phyloP scores from a whole-genome alignment of 345 rosid species.

The Eucalyptus marginata region DNA sequence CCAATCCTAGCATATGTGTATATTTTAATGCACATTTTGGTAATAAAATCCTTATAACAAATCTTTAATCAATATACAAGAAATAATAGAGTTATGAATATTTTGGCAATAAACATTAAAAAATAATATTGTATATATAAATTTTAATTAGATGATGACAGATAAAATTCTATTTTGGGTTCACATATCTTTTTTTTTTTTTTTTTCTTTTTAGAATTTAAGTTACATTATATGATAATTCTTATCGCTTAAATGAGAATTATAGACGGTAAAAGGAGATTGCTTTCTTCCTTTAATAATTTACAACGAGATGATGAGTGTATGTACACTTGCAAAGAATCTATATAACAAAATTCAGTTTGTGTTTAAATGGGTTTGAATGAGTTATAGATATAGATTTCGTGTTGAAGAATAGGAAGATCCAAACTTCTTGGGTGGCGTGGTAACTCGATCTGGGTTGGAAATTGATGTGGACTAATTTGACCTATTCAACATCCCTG shows the following conservation, averaged over 20 bases:
- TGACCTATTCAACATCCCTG: background rate
- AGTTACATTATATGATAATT: background rate
- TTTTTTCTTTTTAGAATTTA: background rate
- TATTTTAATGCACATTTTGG: background rate
- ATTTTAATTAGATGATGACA: background rate
- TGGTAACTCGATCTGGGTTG: background rate
- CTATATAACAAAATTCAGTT: background rate
- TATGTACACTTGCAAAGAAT: background rate
- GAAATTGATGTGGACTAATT: background rate
- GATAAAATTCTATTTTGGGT: background rate
- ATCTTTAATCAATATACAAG: background rate
- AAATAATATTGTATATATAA: background rate
- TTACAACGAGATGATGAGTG: background rate
- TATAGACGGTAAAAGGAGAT: too few species aligned
- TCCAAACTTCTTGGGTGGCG: background rate
- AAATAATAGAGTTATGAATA: background rate
- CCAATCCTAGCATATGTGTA: background rate
- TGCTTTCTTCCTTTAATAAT: background rate
- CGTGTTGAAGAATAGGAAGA: background rate
- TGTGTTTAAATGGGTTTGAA: background rate
- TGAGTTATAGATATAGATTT: background rate
- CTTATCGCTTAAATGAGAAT: background rate
- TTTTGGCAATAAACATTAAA: background rate
- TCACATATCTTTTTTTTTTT: background rate
- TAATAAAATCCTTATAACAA: background rate